A percentile compares a stretch with the other conserved stretches of the same genome.
These are phyloP conservation scores for Blastomyces parvus DNA, from an alignment of 2,329 filamentous ascomycete genomes.

Conservation along the genomic window DNA sequence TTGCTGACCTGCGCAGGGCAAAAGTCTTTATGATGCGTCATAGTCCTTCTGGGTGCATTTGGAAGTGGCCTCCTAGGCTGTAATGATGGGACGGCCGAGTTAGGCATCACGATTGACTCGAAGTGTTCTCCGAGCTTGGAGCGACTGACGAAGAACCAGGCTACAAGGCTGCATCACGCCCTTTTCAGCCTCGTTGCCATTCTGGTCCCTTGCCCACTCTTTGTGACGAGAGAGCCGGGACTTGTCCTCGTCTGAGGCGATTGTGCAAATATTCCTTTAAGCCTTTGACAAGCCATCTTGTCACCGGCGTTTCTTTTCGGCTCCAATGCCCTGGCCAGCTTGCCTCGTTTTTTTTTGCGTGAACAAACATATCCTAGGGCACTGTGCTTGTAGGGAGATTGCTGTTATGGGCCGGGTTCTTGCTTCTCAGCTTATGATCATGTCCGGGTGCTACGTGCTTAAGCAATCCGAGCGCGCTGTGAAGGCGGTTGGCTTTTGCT, in stretches of 20 bases:
- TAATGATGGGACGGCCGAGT: not conserved
- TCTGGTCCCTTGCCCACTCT: not conserved
- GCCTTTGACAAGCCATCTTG: conserved; percentile 2
- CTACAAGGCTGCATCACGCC: conserved; percentile 2
- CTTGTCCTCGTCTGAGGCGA: not conserved
- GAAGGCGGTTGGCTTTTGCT: too few species aligned
- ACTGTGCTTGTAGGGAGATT: not conserved
- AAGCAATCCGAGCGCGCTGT: not conserved
- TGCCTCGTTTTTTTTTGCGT: not conserved
- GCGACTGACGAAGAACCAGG: not conserved
- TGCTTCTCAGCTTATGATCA: not conserved
- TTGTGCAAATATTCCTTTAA: not conserved
- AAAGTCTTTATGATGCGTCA: not conserved
- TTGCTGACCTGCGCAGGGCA: too few species aligned
- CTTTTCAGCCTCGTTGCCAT: not conserved
- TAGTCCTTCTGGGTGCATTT: not conserved
- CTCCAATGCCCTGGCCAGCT: not conserved
- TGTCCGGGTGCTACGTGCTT: too few species aligned
- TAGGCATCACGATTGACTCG: not conserved
- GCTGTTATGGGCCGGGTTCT: not conserved
- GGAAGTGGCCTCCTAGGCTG: not conserved
- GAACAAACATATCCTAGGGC: not conserved
- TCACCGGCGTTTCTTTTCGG: not conserved
- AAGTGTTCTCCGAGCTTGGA: not conserved
- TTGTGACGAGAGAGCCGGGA: not conserved